Conservation (phyloP, 768 basidiomycete species). For the Leccinum arenicola region DNA sequence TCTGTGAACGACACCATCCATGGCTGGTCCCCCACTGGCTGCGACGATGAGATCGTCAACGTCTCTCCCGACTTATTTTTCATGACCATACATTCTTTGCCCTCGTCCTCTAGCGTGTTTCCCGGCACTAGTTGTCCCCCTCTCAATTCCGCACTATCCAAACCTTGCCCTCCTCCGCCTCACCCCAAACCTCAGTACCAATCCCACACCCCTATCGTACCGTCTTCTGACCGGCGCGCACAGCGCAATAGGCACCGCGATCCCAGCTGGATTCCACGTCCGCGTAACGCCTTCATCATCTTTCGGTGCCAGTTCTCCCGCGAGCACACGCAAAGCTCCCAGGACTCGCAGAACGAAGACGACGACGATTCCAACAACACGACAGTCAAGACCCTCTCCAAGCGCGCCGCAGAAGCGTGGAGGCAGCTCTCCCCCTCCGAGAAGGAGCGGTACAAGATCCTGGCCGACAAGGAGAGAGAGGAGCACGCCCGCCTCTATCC, state of each 20-base stretch:
- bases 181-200: neutral
- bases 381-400: slow-evolving; percentile 61
- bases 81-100: slow-evolving; percentile 5
- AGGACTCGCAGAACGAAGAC: slow-evolving; percentile 34
- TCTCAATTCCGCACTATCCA: slow-evolving; percentile 3
- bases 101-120: neutral
- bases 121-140: slow-evolving; percentile 16
- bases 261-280: slow-evolving; percentile 62
- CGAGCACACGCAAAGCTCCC: slow-evolving; percentile 37
- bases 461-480: slow-evolving; percentile 54
- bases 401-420: slow-evolving; percentile 78
- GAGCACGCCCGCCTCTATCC: slow-evolving; percentile 59
- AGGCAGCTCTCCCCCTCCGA: slow-evolving; percentile 48
- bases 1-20: slow-evolving; percentile 10
- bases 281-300: slow-evolving; percentile 69
- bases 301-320: slow-evolving; percentile 66
- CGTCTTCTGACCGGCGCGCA: slow-evolving; percentile 40
- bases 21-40: slow-evolving; percentile 29
- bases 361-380: slow-evolving; percentile 14
- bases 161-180: neutral
- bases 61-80: slow-evolving; percentile 18
- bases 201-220: slow-evolving; percentile 14
- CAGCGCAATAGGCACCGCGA: slow-evolving; percentile 42
- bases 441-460: slow-evolving; percentile 46
- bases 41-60: slow-evolving; percentile 29